Percentiles rank a stretch among this genome's conserved stretches.
phyloP scores from a whole-genome alignment of 768 basidiomycete genomes.

The Trametes maxima region DNA sequence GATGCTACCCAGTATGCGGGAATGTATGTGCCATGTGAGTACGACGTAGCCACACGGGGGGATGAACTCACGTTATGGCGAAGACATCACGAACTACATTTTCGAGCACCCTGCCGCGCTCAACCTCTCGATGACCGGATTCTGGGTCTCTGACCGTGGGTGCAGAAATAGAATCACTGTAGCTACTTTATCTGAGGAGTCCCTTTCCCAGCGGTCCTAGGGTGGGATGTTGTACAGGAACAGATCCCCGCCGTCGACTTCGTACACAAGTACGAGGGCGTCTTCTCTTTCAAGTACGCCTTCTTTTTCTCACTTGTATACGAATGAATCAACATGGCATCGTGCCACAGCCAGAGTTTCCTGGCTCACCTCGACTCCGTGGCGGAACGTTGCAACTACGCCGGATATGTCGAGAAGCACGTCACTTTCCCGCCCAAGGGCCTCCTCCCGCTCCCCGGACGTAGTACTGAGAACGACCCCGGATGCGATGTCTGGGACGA shows the following conservation, averaged over 20 bases:
- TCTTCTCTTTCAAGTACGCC: constrained; percentile 73
- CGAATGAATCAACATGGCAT: background rate
- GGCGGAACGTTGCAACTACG: constrained; percentile 59
- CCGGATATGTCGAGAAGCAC: constrained; percentile 60
- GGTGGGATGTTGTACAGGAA: constrained; percentile 58
- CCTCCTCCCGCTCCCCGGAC: constrained; percentile 68
- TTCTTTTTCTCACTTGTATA: background rate
- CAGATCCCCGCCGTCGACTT: constrained; percentile 76
- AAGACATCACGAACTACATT: constrained; percentile 78
- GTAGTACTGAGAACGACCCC: constrained; percentile 43
- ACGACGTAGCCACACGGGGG: background rate
- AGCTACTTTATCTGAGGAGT: background rate
- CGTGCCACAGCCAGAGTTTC: constrained; percentile 55
- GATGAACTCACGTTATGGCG: background rate
- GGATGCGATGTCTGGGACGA: constrained; percentile 72
- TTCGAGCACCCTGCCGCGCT: constrained; percentile 57
- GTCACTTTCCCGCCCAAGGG: constrained; percentile 66
- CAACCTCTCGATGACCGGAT: constrained; percentile 63
- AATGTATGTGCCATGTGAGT: constrained; percentile 61
- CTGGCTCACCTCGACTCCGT: constrained; percentile 57
- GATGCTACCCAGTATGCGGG: constrained; percentile 65
- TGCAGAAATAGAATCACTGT: constrained; percentile 23
- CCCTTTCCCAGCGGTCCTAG: constrained; percentile 11
- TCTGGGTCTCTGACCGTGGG: constrained; percentile 76
- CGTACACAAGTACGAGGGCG: constrained; percentile 68